Percentiles rank a stretch among this genome's conserved stretches.
phyloP scores from a whole-genome alignment of 129 eudicot genomes.

The sunflower (Helianthus annuus) region HanXRQr2.0-SUNRISE NC_035437.2:85679262-85679761 shows the following conservation, averaged over 20 bases:
- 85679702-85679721: no score
- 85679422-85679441: no score
- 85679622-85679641: not conserved
- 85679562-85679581: conserved; percentile 55
- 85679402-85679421: no score
- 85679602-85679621: not conserved
- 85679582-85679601: conserved; percentile 20
- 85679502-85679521: conserved; percentile 98
- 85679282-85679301: no score
- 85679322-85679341: no score
- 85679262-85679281: no score
- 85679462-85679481: conserved; percentile 5
- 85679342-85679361: no score
- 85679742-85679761: no score
- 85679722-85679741: no score
- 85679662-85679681: not conserved
- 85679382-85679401: not conserved
- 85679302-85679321: no score
- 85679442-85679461: not conserved
- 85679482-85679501: conserved; percentile 86
- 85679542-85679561: conserved; percentile 90
- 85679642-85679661: not conserved
- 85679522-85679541: conserved; percentile 97
- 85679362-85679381: no score
- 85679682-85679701: no score